Evolutionary conservation across 495 filamentous ascomycete genomes (phyloP), one percentile per base, ranked within the genome.

Genomic region (Recurvomyces mirabilis): DNA sequence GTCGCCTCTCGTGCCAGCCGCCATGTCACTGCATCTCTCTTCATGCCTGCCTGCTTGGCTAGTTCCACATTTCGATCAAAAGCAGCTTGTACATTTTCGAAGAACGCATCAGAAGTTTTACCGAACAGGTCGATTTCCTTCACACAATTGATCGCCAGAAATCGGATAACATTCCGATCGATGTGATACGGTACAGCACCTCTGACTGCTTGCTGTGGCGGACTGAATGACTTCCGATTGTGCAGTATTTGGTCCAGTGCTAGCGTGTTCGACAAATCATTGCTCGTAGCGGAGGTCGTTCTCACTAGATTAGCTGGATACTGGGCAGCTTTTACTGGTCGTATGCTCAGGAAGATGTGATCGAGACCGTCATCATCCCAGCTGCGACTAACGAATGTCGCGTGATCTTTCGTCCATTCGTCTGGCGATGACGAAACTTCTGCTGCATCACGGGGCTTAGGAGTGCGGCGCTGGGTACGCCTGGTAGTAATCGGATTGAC

Each of bases 401-500:
- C n/a, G 26, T 29, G 26, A n/a, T 7, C 26, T 7, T 29, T 7
- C 7, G 7, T n/a, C 7, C n/a, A 7, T 7, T n/a, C n/a, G 26
- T 29, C 26, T 7, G 26, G 7, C n/a, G 26, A 29, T n/a, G n/a
- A n/a, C n/a, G n/a, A n/a, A n/a, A n/a, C n/a, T n/a, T n/a, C n/a
- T 25, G 18, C 14, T n/a, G 26, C 17, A 19, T 50, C 35, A 52
- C 47, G 25, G 51, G 57, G 35, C 20, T 45, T 30, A 20, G 35
- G 25, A 2, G 22, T 15, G 13, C 41, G 34, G 24, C 69, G 70
- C 25, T 58, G 56, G 5, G 62, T 64, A 36, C 73, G 61, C 47
- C 64, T 70, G 51, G 74, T 67, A 24, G 58, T 59, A 33, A 75
- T 70, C n/a, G 66, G 67, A 19, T 71, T 58, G 10, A 77, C 64